Base-by-base conservation (phyloP, 2,329 filamentous ascomycete species). In the Fusarium sp. region DNA sequence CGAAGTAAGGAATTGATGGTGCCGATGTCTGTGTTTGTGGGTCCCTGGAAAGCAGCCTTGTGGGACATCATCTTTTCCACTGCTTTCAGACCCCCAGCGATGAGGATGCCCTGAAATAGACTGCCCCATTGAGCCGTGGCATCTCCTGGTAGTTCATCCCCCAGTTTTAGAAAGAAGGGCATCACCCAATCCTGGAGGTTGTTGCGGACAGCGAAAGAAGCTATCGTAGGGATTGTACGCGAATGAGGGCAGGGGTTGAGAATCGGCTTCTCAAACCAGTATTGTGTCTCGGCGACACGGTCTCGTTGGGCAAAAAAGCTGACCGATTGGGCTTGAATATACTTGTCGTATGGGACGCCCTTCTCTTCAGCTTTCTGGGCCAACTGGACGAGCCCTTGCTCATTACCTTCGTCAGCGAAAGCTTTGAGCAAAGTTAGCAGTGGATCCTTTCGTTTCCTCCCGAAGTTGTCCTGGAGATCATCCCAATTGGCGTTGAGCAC, bases 1-100 rank as follows among this genome's bases (percentile, higher is more conserved):
- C 89, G 87, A 16, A 98, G 86, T 28, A 98, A 85, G 7, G 84
- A 82, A 75, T 98, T 97, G 73, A 98, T 90, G 7, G 92, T 94
- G 4, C 86, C 81, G 7, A 90, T 90, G 58, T 93, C 91, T 0
- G 94, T 89, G 7, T 83, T 79, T 4, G 86, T 71, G 15, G 82
- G 81, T 60, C 83, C 77, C 60, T 86, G 78, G 18, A 90, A 85
- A 44, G 96, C 36, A 15, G 36, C 88, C 89, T 95, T 94, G 70
- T 90, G 88, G 87, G 64, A 95, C 86, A 76, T 94, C 90, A 78
- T 94, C 18, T 62, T 71, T 43, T 78, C 72, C 11, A 82, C 77
- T 43, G 80, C 76, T 13, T 73, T 89, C 1, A 92, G 88, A 2
- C 90, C 89, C 18, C 91, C 92, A 58, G 87, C 79, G 10, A 90